Evolutionary conservation across 768 basidiomycete species (phyloP), one percentile per base, ranked within the genome.

Genomic region (Mycena pura): DNA sequence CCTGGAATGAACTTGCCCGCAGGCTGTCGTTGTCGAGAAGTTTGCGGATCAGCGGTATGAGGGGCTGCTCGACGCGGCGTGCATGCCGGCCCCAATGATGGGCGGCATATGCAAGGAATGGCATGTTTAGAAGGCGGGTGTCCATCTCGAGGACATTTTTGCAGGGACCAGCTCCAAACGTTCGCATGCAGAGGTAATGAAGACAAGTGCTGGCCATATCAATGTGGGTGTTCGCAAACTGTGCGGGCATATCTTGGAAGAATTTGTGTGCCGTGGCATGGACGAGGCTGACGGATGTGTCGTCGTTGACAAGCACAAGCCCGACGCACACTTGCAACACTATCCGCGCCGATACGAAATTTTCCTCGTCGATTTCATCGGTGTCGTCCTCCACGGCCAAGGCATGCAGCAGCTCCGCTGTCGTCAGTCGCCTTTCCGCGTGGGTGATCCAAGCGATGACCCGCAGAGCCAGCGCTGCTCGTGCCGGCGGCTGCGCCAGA

Each of bases 191-290:
- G 27, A 62, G 52, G 60, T 56, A 62, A 28, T 45, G 45, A 9
- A 55, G 44, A 40, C 49, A 62, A 2, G 60, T 62, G n/a, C 28
- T 62, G 22, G 60, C 60, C 6, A 62, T 62, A 56, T 62, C 60
- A 22, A 24, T 27, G 22, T 62, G 53, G 13, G 53, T 45, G 44
- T 62, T 53, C 36, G 22, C 17, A 47, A 62, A 62, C 29, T 24
- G 60, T n/a, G 34, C 11, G 44, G 21, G 32, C 19, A 55, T 52
- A 19, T 48, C 25, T 7, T 43, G 32, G 36, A 62, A 62, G 25
- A 54, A 62, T 34, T 28, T 39, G 29, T 62, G 46, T 6, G 60
- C 60, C 3, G 60, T 62, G 17, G 27, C 52, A 47, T 62, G 60
- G 34, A 62, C 46, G 25, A 62, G 51, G 19, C 36, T 36, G 38